Evolutionary conservation across 148 eudicot species (phyloP).

Genomic region (Limonium bicolor): DNA sequence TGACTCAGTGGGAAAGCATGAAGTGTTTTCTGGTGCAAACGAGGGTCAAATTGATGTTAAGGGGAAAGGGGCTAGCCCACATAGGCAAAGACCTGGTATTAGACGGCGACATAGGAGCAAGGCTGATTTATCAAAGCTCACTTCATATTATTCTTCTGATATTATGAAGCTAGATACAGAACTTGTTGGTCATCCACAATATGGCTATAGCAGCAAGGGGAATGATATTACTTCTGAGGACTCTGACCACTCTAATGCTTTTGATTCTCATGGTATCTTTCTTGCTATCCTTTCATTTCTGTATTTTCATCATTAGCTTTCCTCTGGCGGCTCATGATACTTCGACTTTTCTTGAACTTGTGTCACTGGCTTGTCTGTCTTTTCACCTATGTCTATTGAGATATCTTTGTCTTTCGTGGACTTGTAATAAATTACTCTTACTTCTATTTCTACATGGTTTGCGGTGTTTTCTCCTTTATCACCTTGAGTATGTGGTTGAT

Average conservation of each 20-base stretch:
- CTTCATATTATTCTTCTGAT: conserved; percentile 25
- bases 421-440: no score
- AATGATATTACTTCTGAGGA: no score
- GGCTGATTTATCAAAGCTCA: conserved; percentile 19
- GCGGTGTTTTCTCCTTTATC: no score
- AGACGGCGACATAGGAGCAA: conserved; percentile 31
- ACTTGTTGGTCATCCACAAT: conserved; percentile 14
- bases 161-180: conserved; percentile 13
- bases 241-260: conserved; percentile 11
- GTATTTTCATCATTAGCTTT: neutral
- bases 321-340: neutral
- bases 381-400: neutral
- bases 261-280: conserved; percentile 16
- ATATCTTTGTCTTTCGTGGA: no score
- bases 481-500: no score
- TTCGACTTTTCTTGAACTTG: neutral
- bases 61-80: conserved; percentile 29
- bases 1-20: conserved; percentile 15
- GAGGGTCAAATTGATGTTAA: conserved; percentile 31
- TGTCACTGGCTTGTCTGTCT: neutral
- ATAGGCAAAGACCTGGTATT: conserved; percentile 30
- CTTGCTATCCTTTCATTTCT: conserved; percentile 1
- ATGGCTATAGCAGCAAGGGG: conserved; percentile 13
- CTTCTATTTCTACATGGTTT: no score
- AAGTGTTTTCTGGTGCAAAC: neutral